phyloP scores from a whole-genome alignment of 495 filamentous ascomycete species.

The Tetracladium setigerum region DNA sequence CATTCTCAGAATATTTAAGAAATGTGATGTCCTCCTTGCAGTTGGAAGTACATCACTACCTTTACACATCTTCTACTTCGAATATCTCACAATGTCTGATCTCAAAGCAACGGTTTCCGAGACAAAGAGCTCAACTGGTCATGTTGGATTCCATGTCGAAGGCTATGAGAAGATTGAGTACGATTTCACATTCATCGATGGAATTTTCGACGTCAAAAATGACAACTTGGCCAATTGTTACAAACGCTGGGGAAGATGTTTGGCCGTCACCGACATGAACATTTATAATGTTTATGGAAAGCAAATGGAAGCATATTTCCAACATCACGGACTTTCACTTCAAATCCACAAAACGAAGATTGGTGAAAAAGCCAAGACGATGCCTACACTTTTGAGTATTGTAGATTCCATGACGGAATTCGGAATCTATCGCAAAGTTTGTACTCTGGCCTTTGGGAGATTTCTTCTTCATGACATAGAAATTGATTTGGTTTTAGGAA shows the following conservation, averaged over 20 bases:
- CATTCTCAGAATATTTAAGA: too few species aligned
- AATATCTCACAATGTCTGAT: slow-evolving; percentile 45
- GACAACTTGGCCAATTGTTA: slow-evolving; percentile 48
- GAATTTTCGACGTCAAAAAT: slow-evolving; percentile 47
- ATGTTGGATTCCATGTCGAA: slow-evolving; percentile 48
- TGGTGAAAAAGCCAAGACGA: slow-evolving; percentile 57
- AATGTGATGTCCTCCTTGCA: too few species aligned
- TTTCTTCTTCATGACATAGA: not conserved
- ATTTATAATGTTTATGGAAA: slow-evolving; percentile 51
- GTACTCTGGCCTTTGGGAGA: slow-evolving; percentile 2
- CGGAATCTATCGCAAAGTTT: slow-evolving; percentile 52
- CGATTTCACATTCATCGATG: slow-evolving; percentile 58
- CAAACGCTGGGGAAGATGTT: slow-evolving; percentile 45
- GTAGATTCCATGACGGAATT: slow-evolving; percentile 59
- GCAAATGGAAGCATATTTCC: slow-evolving; percentile 51
- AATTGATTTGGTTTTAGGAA: slow-evolving; percentile 32
- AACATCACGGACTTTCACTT: slow-evolving; percentile 42
- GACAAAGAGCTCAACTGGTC: slow-evolving; percentile 28
- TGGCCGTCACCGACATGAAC: slow-evolving; percentile 55
- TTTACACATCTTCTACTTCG: too few species aligned
- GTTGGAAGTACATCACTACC: too few species aligned
- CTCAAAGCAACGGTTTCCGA: slow-evolving; percentile 48
- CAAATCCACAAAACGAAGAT: slow-evolving; percentile 57
- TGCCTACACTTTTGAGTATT: slow-evolving; percentile 51
- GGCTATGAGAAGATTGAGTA: slow-evolving; percentile 62